Base-by-base conservation (phyloP, 345 rosid species). In the Aethionema arabicum region DNA sequence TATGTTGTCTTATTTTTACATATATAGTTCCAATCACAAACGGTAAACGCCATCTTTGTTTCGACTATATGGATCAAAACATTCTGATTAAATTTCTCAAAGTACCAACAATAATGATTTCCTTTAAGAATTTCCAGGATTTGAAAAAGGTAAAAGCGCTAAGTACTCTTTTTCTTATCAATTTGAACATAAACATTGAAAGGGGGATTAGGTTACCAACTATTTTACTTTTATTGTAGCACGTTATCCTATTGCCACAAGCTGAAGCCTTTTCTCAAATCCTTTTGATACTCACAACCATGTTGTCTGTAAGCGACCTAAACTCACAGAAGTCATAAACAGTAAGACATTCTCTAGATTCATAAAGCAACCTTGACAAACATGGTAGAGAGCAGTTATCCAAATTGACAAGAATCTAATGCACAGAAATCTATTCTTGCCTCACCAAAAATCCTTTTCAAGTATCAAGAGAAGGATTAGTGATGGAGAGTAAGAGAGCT, bases 261-360 rank as follows among this genome's bases (percentile, higher is more conserved):
- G 70, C 57, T 80, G 85, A 33, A 90, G 96, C 52, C 80, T 90
- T 67, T 93, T 93, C 74, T 93, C 96, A n/a, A 93, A 93, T n/a
- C 92, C 97, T 65, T 85, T 90, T 0, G 97, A 93, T 29, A 93
- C 97, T 75, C 99, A 87, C 96, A 14, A 90, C 76, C 91, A 93
- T 84, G 86, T 93, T 93, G 84, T 87, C 85, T 0, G 97, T 93
- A 29, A 93, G 88, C 29, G 99, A 87, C 88, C 96, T 93, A 13
- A 29, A 5, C 44, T 11, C 40, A 0, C 41, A 37, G 30, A 61
- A 13, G 16, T 11, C 46, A 9, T n/a, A 7, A 3, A 43, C 42
- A 44, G 3, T 47, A n/a, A 12, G 5, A 27, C 52, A 14, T 7
- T n/a, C 27, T 46, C 30, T 46, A 4, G 30, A 9, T 50, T 45